Evolutionary conservation across 208 protist genomes (phyloP), one percentile per base, ranked within the genome.

Genomic region (Leishmania arabica): DNA sequence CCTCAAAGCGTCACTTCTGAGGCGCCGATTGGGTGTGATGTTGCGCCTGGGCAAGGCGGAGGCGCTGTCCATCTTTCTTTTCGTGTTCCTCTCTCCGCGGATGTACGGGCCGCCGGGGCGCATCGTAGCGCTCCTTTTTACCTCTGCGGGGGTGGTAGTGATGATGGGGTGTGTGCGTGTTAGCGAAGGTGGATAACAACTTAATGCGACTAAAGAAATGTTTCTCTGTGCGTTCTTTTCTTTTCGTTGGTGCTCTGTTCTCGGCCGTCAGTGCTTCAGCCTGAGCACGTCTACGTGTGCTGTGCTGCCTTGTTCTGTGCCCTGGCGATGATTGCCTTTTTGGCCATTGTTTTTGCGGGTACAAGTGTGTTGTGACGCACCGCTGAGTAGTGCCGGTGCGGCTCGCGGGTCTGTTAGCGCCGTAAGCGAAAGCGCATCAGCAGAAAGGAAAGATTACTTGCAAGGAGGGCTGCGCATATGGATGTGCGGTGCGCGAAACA

Each of bases 131-230:
- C 24, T 73, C 45, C 11, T 53, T 53, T 31, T 19, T 13, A 21
- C 27, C 24, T 49, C 40, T 8, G 45, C 27, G 69, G 69, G 69
- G 37, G 24, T 53, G 21, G 64, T 74, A 8, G 31, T 49, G 8
- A 21, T 42, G 7, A 47, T 54, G 45, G 45, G 21, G 68, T 66
- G 24, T 64, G 19, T 65, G 40, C 51, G 56, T 54, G 54, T 49
- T 19, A 56, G 45, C 69, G 40, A 45, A 54, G 45, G 69, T 24
- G 45, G 40, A 75, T 81, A 81, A 81, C 68, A 66, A 56, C 53
- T 6, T 74, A 45, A 42, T 68, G 69, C 64, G 66, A 66, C 51
- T 68, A 56, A 53, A 31, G 27, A 58, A 65, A 51, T 31, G 40
- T 6, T 34, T 45, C 40, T 79, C 65, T 70, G 17, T 45, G n/a